Percentiles rank a stretch among this genome's conserved stretches.
These are phyloP conservation scores for Murraya paniculata DNA, from an alignment of 345 rosid genomes.

Conservation along the genomic window DNA sequence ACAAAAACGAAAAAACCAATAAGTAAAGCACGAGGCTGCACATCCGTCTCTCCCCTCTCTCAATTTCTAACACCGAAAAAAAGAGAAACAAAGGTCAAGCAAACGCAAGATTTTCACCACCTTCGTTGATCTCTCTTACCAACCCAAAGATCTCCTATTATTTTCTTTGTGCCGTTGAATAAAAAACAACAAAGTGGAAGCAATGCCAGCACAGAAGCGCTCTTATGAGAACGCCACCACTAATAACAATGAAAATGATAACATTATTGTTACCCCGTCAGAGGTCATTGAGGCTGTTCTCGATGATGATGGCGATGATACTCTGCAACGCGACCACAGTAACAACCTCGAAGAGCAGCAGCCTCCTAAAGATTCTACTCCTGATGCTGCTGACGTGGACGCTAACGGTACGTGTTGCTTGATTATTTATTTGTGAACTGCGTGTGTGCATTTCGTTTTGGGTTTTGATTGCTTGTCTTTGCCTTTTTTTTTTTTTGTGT, in stretches of 20 bases:
- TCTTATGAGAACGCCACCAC: slow-evolving; percentile 8
- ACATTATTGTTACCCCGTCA: not conserved
- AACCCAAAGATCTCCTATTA: not conserved
- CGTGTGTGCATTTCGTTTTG: not conserved
- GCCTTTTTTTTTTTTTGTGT: not conserved
- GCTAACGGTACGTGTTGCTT: slow-evolving; percentile 16
- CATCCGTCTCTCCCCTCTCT: slow-evolving; percentile 10
- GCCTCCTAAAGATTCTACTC: slow-evolving; percentile 2
- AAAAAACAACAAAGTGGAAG: not conserved
- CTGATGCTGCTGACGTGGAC: slow-evolving; percentile 22
- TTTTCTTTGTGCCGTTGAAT: not conserved
- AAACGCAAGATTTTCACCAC: not conserved
- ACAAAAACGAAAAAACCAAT: no score
- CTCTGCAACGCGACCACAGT: slow-evolving; percentile 10
- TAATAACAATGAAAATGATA: not conserved
- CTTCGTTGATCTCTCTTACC: not conserved
- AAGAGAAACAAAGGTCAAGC: not conserved
- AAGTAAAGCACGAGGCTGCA: not conserved
- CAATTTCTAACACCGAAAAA: not conserved
- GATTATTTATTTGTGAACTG: not conserved
- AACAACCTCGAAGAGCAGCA: slow-evolving; percentile 12
- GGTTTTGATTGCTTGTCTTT: slow-evolving; percentile 1
- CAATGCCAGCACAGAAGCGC: slow-evolving; percentile 43
- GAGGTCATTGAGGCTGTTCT: not conserved
- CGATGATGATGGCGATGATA: slow-evolving; percentile 2